These are phyloP conservation scores for Diplodia scrobiculata DNA, from an alignment of 2,329 filamentous ascomycete genomes.

Conservation along the genomic window DNA sequence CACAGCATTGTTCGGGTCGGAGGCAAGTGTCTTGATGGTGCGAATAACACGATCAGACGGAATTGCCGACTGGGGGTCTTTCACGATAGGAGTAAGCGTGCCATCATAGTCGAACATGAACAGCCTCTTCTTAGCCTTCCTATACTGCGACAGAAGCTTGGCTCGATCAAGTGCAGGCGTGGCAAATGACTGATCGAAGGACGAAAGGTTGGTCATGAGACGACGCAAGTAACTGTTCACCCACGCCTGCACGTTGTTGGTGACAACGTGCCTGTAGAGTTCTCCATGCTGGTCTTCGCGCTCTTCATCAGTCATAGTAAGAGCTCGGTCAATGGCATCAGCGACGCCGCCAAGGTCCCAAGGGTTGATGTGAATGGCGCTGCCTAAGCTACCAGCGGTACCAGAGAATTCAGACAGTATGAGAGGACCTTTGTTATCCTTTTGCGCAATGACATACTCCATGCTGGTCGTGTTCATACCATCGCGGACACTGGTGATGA, in stretches of 20 bases:
- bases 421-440: slow-evolving; percentile 79
- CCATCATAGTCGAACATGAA: slow-evolving; percentile 99
- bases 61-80: slow-evolving; percentile 84
- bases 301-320: slow-evolving; percentile 71
- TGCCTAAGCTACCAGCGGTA: slow-evolving; percentile 79
- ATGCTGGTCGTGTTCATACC: slow-evolving; percentile 98
- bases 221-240: slow-evolving; percentile 76
- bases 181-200: slow-evolving; percentile 70
- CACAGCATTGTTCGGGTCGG: slow-evolving; percentile 81
- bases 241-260: slow-evolving; percentile 85
- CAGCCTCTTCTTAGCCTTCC: slow-evolving; percentile 72
- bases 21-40: slow-evolving; percentile 75
- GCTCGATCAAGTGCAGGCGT: slow-evolving; percentile 81
- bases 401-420: slow-evolving; percentile 97
- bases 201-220: slow-evolving; percentile 76
- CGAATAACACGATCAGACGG: slow-evolving; percentile 81
- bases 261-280: slow-evolving; percentile 81
- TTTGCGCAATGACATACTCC: slow-evolving; percentile 92
- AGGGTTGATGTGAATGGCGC: slow-evolving; percentile 94
- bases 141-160: slow-evolving; percentile 72
- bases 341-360: slow-evolving; percentile 89
- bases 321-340: slow-evolving; percentile 75
- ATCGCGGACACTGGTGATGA: slow-evolving; percentile 94
- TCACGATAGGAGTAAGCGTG: slow-evolving; percentile 90
- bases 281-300: slow-evolving; percentile 69